Evolutionary conservation across 1,139 yeast species (phyloP).

Genomic region (Lodderomyces margitis): DNA sequence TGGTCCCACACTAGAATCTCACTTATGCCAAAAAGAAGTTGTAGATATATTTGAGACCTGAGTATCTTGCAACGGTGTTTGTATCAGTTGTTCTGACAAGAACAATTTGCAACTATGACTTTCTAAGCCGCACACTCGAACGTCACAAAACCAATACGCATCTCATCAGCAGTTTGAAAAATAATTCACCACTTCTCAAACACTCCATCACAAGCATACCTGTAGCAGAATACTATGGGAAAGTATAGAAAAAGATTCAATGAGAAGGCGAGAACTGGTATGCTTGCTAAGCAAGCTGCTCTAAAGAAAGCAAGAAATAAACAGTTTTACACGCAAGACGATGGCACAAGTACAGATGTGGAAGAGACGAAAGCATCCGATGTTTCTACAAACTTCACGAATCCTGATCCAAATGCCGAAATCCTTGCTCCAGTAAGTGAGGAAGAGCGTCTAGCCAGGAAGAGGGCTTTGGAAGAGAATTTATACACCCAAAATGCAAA

Average conservation of each 20-base stretch:
- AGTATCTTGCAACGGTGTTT: too few species aligned
- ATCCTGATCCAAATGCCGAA: constrained; percentile 58
- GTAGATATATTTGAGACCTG: too few species aligned
- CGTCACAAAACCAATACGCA: not conserved
- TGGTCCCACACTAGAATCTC: too few species aligned
- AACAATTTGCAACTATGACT: too few species aligned
- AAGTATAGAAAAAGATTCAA: constrained; percentile 78
- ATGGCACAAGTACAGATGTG: constrained; percentile 14
- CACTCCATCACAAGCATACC: not conserved
- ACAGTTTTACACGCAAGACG: constrained; percentile 48
- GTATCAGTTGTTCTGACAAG: too few species aligned
- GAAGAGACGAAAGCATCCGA: constrained; percentile 4
- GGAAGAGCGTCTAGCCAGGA: constrained; percentile 61
- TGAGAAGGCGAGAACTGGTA: constrained; percentile 83
- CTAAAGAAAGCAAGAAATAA: constrained; percentile 67
- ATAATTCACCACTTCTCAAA: not conserved
- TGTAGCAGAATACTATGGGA: constrained; percentile 57
- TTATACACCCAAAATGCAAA: constrained; percentile 54
- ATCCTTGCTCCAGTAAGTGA: constrained; percentile 50
- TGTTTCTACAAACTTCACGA: constrained; percentile 6
- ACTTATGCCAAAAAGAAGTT: too few species aligned
- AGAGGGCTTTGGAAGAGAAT: constrained; percentile 60
- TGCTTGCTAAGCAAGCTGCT: constrained; percentile 76
- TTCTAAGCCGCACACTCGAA: not conserved
- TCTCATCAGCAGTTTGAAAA: not conserved